These are phyloP conservation scores for Colletotrichum sojae DNA, from an alignment of 2,329 filamentous ascomycete species.

Conservation along the genomic window DNA sequence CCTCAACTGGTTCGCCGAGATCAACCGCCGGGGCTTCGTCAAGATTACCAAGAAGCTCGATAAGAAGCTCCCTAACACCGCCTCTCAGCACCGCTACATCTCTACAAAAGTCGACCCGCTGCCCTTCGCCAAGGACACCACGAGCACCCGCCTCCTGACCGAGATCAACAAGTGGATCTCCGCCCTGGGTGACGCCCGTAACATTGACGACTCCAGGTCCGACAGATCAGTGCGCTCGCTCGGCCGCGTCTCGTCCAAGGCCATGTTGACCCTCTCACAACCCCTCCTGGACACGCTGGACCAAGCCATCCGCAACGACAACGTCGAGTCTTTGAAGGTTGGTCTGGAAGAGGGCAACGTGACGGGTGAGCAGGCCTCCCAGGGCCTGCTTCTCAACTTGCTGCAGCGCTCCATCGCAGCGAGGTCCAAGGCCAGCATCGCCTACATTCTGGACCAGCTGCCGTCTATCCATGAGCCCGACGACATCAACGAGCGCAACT, in stretches of 20 bases:
- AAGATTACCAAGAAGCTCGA: conserved; percentile 99
- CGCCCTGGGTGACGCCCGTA: conserved; percentile 81
- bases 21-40: conserved; percentile 93
- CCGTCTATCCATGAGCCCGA: conserved; percentile 85
- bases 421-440: conserved; percentile 77
- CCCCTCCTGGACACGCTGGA: conserved; percentile 80
- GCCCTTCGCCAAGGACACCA: conserved; percentile 84
- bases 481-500: conserved; percentile 95
- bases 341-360: conserved; percentile 71
- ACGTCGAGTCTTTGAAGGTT: conserved; percentile 69
- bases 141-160: conserved; percentile 62
- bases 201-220: conserved; percentile 81
- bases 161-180: conserved; percentile 95
- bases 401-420: conserved; percentile 83
- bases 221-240: conserved; percentile 82
- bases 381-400: conserved; percentile 82
- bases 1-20: conserved; percentile 97
- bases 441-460: conserved; percentile 77
- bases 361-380: conserved; percentile 67
- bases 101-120: conserved; percentile 91
- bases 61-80: conserved; percentile 86
- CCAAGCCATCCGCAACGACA: conserved; percentile 78
- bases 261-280: conserved; percentile 79
- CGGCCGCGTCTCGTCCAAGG: conserved; percentile 81
- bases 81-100: conserved; percentile 88